Evolutionary conservation across 2,329 filamentous ascomycete species (phyloP).

Genomic region (Diplodia intermedia): DNA sequence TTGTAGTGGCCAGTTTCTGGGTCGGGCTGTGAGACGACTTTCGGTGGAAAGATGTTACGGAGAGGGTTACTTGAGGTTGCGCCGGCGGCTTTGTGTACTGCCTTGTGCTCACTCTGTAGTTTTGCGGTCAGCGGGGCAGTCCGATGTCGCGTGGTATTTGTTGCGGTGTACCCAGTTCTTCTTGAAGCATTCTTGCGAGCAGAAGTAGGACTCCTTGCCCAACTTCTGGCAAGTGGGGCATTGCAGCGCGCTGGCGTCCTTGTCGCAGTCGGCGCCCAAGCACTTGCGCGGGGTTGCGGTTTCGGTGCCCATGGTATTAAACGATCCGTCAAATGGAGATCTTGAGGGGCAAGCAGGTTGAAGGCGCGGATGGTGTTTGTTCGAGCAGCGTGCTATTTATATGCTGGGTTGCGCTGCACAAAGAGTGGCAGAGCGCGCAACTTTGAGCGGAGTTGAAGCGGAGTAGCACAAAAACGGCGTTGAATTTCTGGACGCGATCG

Average conservation of each 20-base stretch:
- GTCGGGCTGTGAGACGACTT: conserved; percentile 88
- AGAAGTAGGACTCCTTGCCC: conserved; percentile 92
- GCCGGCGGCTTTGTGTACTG: conserved; percentile 76
- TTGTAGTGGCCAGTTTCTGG: conserved; percentile 90
- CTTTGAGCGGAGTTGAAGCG: conserved; percentile 19
- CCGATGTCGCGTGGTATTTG: conserved; percentile 38
- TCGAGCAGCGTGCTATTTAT: conserved; percentile 10
- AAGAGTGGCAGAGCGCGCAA: neutral
- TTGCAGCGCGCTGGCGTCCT: conserved; percentile 84
- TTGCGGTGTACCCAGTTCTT: conserved; percentile 81
- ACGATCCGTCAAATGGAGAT: neutral
- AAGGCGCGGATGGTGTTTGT: neutral
- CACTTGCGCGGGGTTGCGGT: conserved; percentile 69
- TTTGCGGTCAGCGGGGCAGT: conserved; percentile 28
- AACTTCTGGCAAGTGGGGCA: conserved; percentile 95
- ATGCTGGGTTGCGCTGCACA: neutral
- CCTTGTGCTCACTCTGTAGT: conserved; percentile 78
- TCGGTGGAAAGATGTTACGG: conserved; percentile 76
- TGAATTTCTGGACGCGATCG: conserved; percentile 30
- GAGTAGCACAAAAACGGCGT: conserved; percentile 31
- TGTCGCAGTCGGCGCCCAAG: conserved; percentile 80
- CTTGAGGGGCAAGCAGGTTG: neutral
- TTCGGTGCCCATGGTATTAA: conserved; percentile 44
- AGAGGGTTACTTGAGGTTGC: conserved; percentile 64
- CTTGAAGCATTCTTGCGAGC: conserved; percentile 98